Evolutionary conservation across 2,329 filamentous ascomycete species (phyloP).

Genomic region (Aspergillus pseudonomiae): DNA sequence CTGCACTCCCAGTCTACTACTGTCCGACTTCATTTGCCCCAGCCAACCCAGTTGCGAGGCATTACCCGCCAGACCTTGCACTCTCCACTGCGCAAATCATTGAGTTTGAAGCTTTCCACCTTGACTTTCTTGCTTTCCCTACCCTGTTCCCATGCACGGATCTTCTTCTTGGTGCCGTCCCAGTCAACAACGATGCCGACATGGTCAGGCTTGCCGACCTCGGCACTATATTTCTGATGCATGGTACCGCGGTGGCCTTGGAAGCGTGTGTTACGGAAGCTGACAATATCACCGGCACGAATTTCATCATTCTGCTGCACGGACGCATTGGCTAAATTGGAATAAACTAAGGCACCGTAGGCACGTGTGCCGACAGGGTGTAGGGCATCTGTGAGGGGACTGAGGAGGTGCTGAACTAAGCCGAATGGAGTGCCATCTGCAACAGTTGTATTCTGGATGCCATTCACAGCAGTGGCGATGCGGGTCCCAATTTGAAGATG

Average conservation of each 20-base stretch:
- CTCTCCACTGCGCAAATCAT: constrained; percentile 88
- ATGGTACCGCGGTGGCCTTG: constrained; percentile 93
- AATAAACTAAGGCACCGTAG: constrained; percentile 90
- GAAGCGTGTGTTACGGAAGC: constrained; percentile 89
- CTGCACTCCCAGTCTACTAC: not conserved
- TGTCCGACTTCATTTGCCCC: constrained; percentile 55
- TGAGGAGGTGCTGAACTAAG: constrained; percentile 78
- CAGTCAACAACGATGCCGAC: constrained; percentile 92
- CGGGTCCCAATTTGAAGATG: constrained; percentile 79
- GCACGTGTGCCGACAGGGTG: constrained; percentile 83
- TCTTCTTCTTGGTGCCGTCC: constrained; percentile 98
- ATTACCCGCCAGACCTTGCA: constrained; percentile 98
- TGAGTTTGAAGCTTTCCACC: constrained; percentile 89
- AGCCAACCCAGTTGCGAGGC: constrained; percentile 88
- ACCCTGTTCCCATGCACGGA: constrained; percentile 92
- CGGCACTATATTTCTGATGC: constrained; percentile 88
- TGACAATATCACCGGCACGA: constrained; percentile 87
- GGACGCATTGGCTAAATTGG: constrained; percentile 91
- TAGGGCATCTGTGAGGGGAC: constrained; percentile 72
- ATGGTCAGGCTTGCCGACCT: constrained; percentile 86
- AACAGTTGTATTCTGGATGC: constrained; percentile 77
- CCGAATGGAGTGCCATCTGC: constrained; percentile 80
- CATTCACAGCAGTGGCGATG: constrained; percentile 70
- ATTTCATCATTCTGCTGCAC: constrained; percentile 92
- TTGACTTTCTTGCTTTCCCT: constrained; percentile 92